Evolutionary conservation across 73 alveolate genomes (phyloP).

Genomic region (Tetrahymena borealis): DNA sequence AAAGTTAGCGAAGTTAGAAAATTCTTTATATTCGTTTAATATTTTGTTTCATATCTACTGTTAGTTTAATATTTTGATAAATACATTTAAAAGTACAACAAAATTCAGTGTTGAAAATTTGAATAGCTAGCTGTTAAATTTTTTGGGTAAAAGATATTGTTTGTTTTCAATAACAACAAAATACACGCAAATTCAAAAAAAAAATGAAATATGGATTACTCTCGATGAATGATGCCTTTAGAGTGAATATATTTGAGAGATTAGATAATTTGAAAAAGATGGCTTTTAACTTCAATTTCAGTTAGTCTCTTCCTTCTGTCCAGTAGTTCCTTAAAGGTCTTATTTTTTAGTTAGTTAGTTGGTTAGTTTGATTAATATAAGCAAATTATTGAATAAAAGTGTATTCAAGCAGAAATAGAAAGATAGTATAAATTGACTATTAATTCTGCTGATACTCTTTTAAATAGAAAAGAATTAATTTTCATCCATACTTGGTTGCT

Average conservation of each 20-base stretch:
- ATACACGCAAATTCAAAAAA: background rate
- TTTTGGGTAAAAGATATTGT: background rate
- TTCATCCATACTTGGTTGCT: background rate
- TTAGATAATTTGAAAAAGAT: conserved; percentile 51
- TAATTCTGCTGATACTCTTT: background rate
- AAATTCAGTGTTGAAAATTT: background rate
- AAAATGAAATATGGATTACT: conserved; percentile 10
- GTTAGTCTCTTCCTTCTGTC: conserved; percentile 69
- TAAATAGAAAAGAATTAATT: background rate
- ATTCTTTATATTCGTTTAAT: background rate
- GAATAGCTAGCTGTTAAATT: background rate
- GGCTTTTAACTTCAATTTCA: conserved; percentile 76
- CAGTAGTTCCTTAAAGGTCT: conserved; percentile 70
- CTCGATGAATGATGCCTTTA: conserved; percentile 75
- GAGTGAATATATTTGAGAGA: conserved; percentile 67
- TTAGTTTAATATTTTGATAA: background rate
- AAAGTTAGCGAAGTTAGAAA: background rate
- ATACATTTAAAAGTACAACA: background rate
- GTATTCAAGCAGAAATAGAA: background rate
- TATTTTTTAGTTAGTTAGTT: conserved; percentile 33
- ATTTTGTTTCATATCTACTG: background rate
- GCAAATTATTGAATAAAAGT: no score
- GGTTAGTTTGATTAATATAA: background rate
- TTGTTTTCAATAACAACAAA: background rate
- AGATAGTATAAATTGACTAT: background rate